Evolutionary conservation across 768 basidiomycete species (phyloP), one percentile per base, ranked within the genome.

Genomic region (Hericium alpestre): DNA sequence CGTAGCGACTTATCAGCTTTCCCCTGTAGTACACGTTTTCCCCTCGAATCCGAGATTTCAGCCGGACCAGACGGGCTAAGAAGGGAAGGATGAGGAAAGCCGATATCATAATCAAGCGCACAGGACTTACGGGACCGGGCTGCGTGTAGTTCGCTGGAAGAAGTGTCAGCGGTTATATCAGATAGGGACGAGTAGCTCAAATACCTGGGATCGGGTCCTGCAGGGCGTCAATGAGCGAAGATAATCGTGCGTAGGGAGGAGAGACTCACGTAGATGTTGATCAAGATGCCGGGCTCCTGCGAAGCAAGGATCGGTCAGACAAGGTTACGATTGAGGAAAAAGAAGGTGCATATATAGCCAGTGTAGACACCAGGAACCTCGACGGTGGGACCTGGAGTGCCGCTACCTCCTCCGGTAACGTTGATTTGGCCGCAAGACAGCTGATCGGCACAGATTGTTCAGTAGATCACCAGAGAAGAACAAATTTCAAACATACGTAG

Each of bases 301-400:
- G 37, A 20, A 32, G 32, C 32, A 4, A n/a, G 43, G 16, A 22
- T 46, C n/a, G n/a, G 13, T 22, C 22, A 46, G 22, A 16, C 22
- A n/a, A 46, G 43, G 22, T 46, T 16, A 8, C 43, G 16, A 22
- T 22, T 16, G 22, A 12, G n/a, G 43, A 16, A 6, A 22, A 22
- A 12, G 43, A 46, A n/a, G 20, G 15, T 20, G 15, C 22, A 8
- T 38, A 54, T 50, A 41, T 59, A 25, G 22, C 69, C 69, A 13
- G 67, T 68, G 62, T 72, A 72, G 18, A 68, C 70, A 39, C 69
- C 71, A 12, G 71, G 70, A 50, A 69, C 67, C 16, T 66, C 59
- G 50, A 70, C 69, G 51, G 70, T 59, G 11, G 71, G 71, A 0
- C 69, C 66, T 3, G 71, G 71, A 20, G 56, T 67, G 32, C 68